phyloP scores from a whole-genome alignment of 2,329 filamentous ascomycete species.

The Cryphonectria parasitica region DNA sequence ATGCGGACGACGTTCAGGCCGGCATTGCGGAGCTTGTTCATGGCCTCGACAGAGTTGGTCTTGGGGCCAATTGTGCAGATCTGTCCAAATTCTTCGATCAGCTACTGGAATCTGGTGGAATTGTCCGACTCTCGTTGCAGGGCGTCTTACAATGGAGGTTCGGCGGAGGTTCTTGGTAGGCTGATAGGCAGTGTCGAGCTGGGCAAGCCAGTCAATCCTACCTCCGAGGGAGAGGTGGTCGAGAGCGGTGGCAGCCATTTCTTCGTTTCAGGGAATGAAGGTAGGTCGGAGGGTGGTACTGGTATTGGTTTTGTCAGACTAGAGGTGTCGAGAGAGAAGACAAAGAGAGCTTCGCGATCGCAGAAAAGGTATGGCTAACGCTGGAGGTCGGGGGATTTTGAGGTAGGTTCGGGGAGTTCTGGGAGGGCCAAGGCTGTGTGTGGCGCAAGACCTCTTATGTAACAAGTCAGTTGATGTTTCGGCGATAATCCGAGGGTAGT shows the following conservation, averaged over 20 bases:
- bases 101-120: not conserved
- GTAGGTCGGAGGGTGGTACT: slow-evolving; percentile 1
- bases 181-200: slow-evolving; percentile 85
- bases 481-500: slow-evolving; percentile 25
- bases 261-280: slow-evolving; percentile 32
- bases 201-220: slow-evolving; percentile 67
- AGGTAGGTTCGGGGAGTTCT: not conserved
- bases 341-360: not conserved
- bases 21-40: slow-evolving; percentile 87
- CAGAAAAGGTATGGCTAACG: slow-evolving; percentile 11
- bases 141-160: slow-evolving; percentile 70
- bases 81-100: slow-evolving; percentile 32
- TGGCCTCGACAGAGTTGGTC: slow-evolving; percentile 97
- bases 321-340: not conserved
- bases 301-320: not conserved
- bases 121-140: not conserved
- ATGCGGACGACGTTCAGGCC: slow-evolving; percentile 99
- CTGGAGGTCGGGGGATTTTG: not conserved
- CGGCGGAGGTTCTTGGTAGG: slow-evolving; percentile 91
- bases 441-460: not conserved
- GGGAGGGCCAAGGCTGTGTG: slow-evolving; percentile 4
- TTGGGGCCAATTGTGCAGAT: slow-evolving; percentile 99
- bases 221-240: slow-evolving; percentile 83
- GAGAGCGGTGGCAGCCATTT: slow-evolving; percentile 69
- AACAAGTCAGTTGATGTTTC: slow-evolving; percentile 10